Percentiles rank a stretch among this genome's conserved stretches.
These are phyloP conservation scores for Aureobasidium lini DNA, from an alignment of 2,329 filamentous ascomycete species.

Conservation along the genomic window DNA sequence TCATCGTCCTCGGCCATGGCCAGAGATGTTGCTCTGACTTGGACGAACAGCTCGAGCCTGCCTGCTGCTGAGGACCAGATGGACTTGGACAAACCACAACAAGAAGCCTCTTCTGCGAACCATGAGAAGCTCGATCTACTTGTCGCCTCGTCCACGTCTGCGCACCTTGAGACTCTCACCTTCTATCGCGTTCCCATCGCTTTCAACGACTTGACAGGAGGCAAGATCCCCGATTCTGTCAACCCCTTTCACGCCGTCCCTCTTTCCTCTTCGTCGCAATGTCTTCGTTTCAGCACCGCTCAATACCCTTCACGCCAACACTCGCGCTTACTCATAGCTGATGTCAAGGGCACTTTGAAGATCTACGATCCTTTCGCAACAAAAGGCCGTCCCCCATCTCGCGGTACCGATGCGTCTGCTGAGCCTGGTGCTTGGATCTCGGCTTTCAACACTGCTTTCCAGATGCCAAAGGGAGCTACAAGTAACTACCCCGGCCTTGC, in stretches of 20 bases:
- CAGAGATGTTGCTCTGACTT: slow-evolving; percentile 45
- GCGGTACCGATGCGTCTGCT: slow-evolving; percentile 14
- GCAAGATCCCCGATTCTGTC: slow-evolving; percentile 31
- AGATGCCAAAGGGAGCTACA: slow-evolving; percentile 15
- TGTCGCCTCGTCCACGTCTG: slow-evolving; percentile 29
- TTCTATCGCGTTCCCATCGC: slow-evolving; percentile 34
- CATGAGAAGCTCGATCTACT: slow-evolving; percentile 26
- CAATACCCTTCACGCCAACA: slow-evolving; percentile 46
- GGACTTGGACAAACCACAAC: slow-evolving; percentile 4
- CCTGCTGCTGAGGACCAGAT: slow-evolving; percentile 3
- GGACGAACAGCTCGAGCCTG: slow-evolving; percentile 30
- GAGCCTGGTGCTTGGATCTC: slow-evolving; percentile 23
- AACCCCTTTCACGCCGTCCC: slow-evolving; percentile 40
- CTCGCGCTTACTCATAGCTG: slow-evolving; percentile 47
- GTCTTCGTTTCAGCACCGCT: slow-evolving; percentile 48
- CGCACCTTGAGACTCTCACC: slow-evolving; percentile 32
- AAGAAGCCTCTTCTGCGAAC: not conserved
- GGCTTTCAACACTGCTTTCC: slow-evolving; percentile 23
- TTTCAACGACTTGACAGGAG: slow-evolving; percentile 23
- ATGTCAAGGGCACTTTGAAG: slow-evolving; percentile 45
- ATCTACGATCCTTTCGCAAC: slow-evolving; percentile 44
- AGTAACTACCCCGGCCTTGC: slow-evolving; percentile 24
- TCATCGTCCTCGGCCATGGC: slow-evolving; percentile 45
- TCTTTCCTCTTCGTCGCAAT: slow-evolving; percentile 43
- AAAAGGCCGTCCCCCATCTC: slow-evolving; percentile 20